phyloP scores from a whole-genome alignment of 805 yeast species.

The Priceomyces fermenticarens region DNA sequence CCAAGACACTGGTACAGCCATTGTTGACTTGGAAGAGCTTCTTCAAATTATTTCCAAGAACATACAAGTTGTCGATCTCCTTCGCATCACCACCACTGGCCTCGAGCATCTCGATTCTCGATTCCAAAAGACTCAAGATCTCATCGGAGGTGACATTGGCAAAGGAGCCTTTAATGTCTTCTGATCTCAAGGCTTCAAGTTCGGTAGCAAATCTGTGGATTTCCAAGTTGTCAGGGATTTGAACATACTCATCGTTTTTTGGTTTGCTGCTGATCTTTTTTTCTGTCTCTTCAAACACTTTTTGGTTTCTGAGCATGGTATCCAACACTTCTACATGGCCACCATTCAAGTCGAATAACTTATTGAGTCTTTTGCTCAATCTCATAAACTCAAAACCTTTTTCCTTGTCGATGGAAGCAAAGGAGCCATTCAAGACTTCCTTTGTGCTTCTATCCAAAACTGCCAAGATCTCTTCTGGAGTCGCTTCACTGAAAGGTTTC shows the following conservation, averaged over 20 bases:
- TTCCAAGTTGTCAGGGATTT: constrained; percentile 14
- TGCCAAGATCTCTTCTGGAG: constrained; percentile 9
- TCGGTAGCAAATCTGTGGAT: constrained; percentile 12
- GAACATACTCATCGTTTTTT: constrained; percentile 6
- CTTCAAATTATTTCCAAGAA: not conserved
- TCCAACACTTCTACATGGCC: constrained; percentile 29
- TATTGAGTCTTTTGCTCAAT: constrained; percentile 12
- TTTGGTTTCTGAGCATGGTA: constrained; percentile 5
- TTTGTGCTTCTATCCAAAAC: constrained; percentile 6
- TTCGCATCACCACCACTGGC: not conserved
- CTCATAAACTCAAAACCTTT: constrained; percentile 13
- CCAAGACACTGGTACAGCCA: constrained; percentile 57
- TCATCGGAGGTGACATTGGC: constrained; percentile 8
- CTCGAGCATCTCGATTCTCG: constrained; percentile 11
- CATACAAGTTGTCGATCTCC: not conserved
- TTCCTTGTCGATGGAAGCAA: constrained; percentile 10
- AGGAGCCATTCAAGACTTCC: constrained; percentile 2
- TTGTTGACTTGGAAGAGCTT: constrained; percentile 46
- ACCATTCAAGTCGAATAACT: constrained; percentile 46
- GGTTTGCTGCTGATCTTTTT: not conserved
- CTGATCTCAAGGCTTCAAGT: constrained; percentile 16
- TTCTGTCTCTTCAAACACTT: constrained; percentile 4
- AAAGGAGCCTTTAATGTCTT: constrained; percentile 12
- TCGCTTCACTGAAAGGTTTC: constrained; percentile 5
- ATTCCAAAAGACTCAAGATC: constrained; percentile 13